phyloP scores from a whole-genome alignment of 1,284 basidiomycete species.

The Boletellus deceptivus region DNA sequence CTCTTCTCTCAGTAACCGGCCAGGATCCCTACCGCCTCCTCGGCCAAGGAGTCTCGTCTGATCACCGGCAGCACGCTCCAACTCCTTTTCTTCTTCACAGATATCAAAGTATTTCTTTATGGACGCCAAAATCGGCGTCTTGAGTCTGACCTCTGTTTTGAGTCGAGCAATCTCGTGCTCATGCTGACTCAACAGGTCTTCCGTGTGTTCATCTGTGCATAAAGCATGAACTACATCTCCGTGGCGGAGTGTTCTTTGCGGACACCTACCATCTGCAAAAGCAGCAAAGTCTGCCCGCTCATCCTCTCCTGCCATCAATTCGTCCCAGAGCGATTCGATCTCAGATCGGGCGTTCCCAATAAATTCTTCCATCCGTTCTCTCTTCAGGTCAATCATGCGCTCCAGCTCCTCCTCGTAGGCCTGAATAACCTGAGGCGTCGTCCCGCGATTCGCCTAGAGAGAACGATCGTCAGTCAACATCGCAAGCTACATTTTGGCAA shows the following conservation, averaged over 20 bases:
- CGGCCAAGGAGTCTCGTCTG: constrained; percentile 74
- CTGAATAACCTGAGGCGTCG: constrained; percentile 67
- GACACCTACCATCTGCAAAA: constrained; percentile 71
- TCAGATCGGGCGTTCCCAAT: constrained; percentile 81
- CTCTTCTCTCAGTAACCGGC: constrained; percentile 84
- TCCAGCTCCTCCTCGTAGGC: constrained; percentile 90
- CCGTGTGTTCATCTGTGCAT: constrained; percentile 78
- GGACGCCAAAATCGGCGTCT: constrained; percentile 72
- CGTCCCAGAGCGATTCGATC: constrained; percentile 83
- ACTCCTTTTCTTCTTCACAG: constrained; percentile 87
- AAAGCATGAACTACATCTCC: background rate
- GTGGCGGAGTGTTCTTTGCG: background rate
- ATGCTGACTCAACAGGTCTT: constrained; percentile 84
- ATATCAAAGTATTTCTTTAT: constrained; percentile 91
- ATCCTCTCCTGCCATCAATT: constrained; percentile 81
- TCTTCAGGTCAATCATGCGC: constrained; percentile 86
- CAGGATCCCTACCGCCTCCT: constrained; percentile 68
- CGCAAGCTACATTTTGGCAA: background rate
- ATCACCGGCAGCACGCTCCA: constrained; percentile 78
- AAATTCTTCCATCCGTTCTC: constrained; percentile 85
- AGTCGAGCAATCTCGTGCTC: constrained; percentile 85
- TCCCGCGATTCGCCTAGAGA: constrained; percentile 56
- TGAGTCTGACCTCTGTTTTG: constrained; percentile 76
- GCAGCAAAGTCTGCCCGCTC: constrained; percentile 81
- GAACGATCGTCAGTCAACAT: background rate